These are phyloP conservation scores for Elsinoe fawcettii DNA, from an alignment of 2,329 filamentous ascomycete genomes.

Conservation along the genomic window DNA sequence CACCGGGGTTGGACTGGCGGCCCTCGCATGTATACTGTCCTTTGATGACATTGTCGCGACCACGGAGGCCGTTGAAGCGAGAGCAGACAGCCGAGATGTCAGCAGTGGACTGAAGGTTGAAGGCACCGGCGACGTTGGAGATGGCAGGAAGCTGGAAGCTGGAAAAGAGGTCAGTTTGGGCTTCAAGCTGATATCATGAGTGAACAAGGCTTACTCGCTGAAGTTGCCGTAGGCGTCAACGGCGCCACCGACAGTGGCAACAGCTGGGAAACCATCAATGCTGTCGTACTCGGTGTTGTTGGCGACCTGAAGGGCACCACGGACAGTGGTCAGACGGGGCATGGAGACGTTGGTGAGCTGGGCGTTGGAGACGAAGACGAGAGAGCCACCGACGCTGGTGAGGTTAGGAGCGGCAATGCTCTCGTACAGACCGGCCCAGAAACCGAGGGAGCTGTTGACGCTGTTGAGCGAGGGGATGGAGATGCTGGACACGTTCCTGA, in stretches of 20 bases:
- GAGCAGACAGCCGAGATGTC: constrained; percentile 36
- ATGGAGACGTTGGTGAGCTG: constrained; percentile 66
- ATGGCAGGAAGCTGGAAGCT: constrained; percentile 62
- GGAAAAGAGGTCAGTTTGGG: constrained; percentile 27
- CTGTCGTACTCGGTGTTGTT: constrained; percentile 73
- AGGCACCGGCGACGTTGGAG: constrained; percentile 40
- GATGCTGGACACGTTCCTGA: constrained; percentile 71
- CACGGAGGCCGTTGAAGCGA: constrained; percentile 34
- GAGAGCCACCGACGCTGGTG: constrained; percentile 53
- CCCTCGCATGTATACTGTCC: constrained; percentile 38
- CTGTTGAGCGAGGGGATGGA: constrained; percentile 61
- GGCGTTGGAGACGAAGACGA: constrained; percentile 51
- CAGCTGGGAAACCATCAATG: constrained; percentile 59
- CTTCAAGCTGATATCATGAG: not conserved
- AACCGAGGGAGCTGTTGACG: constrained; percentile 72
- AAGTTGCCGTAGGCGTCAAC: constrained; percentile 82
- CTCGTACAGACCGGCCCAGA: constrained; percentile 70
- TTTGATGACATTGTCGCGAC: constrained; percentile 36
- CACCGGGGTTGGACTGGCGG: constrained; percentile 31
- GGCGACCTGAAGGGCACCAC: constrained; percentile 74
- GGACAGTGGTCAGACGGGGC: constrained; percentile 58
- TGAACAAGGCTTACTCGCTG: constrained; percentile 55
- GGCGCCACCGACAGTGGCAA: constrained; percentile 67
- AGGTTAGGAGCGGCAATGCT: constrained; percentile 60
- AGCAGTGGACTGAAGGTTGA: constrained; percentile 42